Evolutionary conservation across 148 eudicot species (phyloP).

Genomic region (Rhododendron molle): DNA sequence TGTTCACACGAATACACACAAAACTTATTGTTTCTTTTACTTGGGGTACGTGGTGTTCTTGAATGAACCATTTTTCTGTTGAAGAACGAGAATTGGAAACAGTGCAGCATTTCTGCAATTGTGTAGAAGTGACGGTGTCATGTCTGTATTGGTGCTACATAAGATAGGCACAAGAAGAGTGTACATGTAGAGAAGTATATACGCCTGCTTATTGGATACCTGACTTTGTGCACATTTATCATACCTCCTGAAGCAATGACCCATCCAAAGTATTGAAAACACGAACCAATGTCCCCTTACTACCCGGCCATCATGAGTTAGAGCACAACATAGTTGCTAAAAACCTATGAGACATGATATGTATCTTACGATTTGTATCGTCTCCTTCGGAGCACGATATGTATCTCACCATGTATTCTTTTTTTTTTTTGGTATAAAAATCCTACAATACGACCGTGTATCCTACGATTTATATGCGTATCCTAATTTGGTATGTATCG

Average conservation of each 20-base stretch:
- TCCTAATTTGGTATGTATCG: no score
- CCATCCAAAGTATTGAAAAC: slow-evolving; percentile 63
- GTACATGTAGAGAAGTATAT: not conserved
- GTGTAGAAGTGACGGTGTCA: not conserved
- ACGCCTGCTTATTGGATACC: not conserved
- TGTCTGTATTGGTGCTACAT: not conserved
- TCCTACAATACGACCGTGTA: no score
- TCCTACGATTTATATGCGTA: no score
- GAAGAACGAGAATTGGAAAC: not conserved
- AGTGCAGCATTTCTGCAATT: not conserved
- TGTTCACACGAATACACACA: no score
- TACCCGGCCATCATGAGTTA: slow-evolving; percentile 61
- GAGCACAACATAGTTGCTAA: slow-evolving; percentile 26
- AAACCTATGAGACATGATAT: no score
- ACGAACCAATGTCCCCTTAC: slow-evolving; percentile 68
- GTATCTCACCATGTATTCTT: no score
- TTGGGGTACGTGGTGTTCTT: not conserved
- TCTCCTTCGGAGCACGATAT: no score
- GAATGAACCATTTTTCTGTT: not conserved
- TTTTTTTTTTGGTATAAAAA: no score
- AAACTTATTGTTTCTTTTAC: no score
- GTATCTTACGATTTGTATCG: no score
- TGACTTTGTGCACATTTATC: not conserved
- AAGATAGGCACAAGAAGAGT: not conserved
- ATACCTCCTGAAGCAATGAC: slow-evolving; percentile 72